A percentile compares a stretch with the other conserved stretches of the same genome.
Conservation (phyloP, 371 early-diverging fungal genomes). For the Mycotypha africana region DNA sequence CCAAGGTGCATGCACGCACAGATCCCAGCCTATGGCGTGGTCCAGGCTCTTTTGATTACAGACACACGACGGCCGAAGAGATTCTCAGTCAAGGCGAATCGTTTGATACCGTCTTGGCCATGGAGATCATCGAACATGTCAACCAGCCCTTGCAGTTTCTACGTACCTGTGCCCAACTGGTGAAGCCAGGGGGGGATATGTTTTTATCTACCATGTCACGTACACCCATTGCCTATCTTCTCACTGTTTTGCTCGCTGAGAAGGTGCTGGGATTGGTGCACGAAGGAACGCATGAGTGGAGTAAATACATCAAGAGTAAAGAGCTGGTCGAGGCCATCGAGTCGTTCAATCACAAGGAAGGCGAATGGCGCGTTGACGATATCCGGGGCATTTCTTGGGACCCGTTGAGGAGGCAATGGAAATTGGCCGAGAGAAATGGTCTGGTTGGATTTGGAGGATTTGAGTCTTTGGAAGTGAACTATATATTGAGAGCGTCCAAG, state of each 20-base stretch:
- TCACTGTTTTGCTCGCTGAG: slow-evolving; percentile 87
- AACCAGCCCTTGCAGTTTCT: slow-evolving; percentile 70
- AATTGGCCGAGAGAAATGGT: slow-evolving; percentile 27
- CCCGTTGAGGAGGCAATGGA: slow-evolving; percentile 37
- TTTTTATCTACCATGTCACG: slow-evolving; percentile 92
- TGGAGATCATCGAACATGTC: slow-evolving; percentile 96
- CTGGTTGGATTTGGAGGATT: slow-evolving; percentile 28
- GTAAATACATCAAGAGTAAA: slow-evolving; percentile 66
- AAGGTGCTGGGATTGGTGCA: slow-evolving; percentile 77
- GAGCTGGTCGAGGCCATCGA: slow-evolving; percentile 20
- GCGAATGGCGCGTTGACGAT: slow-evolving; percentile 39
- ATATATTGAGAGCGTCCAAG: slow-evolving; percentile 36
- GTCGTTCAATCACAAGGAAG: slow-evolving; percentile 30
- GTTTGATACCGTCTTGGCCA: slow-evolving; percentile 81
- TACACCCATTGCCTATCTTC: slow-evolving; percentile 65
- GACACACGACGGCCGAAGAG: slow-evolving; percentile 67
- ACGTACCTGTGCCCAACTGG: slow-evolving; percentile 53
- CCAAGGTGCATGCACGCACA: slow-evolving; percentile 61
- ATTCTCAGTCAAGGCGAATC: slow-evolving; percentile 44
- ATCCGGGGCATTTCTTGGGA: slow-evolving; percentile 43
- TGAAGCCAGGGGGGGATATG: slow-evolving; percentile 66
- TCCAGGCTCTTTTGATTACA: slow-evolving; percentile 58
- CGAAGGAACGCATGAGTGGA: slow-evolving; percentile 82
- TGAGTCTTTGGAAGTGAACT: slow-evolving; percentile 41
- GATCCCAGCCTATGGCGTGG: slow-evolving; percentile 57